Evolutionary conservation across 2,329 filamentous ascomycete genomes (phyloP).

Genomic region (Myriosclerotinia duriaeana): DNA sequence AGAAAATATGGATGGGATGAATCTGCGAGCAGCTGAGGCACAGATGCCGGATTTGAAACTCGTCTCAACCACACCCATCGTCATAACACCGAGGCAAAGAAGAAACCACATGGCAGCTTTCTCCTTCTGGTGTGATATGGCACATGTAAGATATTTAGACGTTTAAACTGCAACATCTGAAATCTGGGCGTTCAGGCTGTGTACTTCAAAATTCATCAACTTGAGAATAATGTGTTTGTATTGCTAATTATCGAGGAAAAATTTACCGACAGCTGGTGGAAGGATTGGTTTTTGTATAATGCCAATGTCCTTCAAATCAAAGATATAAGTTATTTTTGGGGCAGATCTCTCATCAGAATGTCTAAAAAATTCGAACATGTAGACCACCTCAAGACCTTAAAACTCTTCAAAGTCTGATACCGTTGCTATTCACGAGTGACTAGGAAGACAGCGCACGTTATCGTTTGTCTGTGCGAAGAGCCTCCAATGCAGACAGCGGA

Average conservation of each 20-base stretch:
- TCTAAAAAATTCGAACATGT: not conserved
- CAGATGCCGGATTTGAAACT: constrained; percentile 3
- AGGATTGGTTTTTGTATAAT: not conserved
- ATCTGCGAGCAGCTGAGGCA: not conserved
- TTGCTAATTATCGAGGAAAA: not conserved
- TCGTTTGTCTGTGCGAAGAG: constrained; percentile 10
- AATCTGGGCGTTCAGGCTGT: constrained; percentile 11
- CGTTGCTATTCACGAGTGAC: not conserved
- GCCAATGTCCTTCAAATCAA: not conserved
- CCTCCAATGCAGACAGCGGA: not conserved
- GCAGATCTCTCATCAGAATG: not conserved
- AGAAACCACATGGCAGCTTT: not conserved
- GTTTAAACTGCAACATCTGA: constrained; percentile 6
- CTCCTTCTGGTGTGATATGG: not conserved
- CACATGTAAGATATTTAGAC: not conserved
- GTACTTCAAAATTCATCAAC: constrained; percentile 6
- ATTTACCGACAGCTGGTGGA: not conserved
- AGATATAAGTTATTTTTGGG: not conserved
- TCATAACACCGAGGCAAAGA: constrained; percentile 4
- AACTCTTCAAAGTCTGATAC: not conserved
- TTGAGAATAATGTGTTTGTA: constrained; percentile 1
- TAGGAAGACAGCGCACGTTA: not conserved
- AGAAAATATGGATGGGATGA: constrained; percentile 4
- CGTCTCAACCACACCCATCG: constrained; percentile 4
- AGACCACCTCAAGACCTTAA: not conserved